These are phyloP conservation scores for Cutaneotrichosporon cutaneum DNA, from an alignment of 1,284 basidiomycete genomes.

Conservation along the genomic window DNA sequence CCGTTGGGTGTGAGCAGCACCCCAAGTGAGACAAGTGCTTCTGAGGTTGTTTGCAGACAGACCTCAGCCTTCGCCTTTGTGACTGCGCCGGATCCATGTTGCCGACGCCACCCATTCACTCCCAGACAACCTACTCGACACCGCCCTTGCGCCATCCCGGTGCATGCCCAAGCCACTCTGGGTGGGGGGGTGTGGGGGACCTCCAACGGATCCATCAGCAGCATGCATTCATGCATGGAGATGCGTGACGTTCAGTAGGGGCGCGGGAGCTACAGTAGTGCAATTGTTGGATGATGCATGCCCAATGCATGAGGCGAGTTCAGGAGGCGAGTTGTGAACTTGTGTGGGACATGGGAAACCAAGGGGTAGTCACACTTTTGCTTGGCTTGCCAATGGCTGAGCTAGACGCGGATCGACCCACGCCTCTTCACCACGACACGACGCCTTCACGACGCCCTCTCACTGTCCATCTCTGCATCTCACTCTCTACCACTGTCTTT, in stretches of 20 bases:
- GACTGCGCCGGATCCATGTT: not conserved
- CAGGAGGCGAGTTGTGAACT: not conserved
- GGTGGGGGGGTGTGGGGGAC: too few relatives aligned
- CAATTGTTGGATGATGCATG: too few relatives aligned
- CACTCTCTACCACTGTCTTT: not conserved
- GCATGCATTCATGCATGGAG: too few relatives aligned
- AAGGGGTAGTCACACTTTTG: not conserved
- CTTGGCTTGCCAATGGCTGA: too few relatives aligned
- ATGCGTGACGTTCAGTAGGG: too few relatives aligned
- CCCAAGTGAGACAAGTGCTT: too few relatives aligned
- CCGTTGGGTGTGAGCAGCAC: too few relatives aligned
- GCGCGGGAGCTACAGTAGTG: too few relatives aligned
- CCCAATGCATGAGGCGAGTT: not conserved
- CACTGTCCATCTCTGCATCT: not conserved
- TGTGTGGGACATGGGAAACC: not conserved
- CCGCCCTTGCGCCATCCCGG: not conserved
- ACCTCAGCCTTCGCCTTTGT: too few relatives aligned
- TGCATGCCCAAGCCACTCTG: not conserved
- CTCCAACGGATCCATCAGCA: not conserved
- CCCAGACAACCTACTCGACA: not conserved
- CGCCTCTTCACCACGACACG: not conserved
- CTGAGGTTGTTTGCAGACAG: too few relatives aligned
- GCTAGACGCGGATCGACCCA: too few relatives aligned
- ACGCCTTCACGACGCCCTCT: not conserved
- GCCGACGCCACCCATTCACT: not conserved